Conservation (phyloP, 1,284 basidiomycete genomes). For the Phlebopus sp. region DNA sequence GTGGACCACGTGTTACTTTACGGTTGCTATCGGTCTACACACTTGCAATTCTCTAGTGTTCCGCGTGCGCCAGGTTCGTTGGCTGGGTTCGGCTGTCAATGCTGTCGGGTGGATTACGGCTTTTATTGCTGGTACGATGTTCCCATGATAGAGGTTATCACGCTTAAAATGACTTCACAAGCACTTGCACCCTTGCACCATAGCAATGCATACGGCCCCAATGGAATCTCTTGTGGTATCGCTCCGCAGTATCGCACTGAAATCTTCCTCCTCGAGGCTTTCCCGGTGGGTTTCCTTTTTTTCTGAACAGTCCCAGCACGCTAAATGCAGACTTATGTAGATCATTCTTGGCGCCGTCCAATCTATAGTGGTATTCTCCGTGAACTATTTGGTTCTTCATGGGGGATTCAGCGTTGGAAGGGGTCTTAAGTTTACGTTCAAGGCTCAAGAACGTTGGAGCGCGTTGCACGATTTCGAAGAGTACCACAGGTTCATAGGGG, state of each 20-base stretch:
- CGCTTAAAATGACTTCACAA: constrained; percentile 18
- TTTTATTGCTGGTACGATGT: constrained; percentile 44
- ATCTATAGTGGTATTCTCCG: constrained; percentile 53
- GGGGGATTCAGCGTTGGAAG: constrained; percentile 44
- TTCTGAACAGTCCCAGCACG: not conserved
- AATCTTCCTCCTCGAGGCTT: constrained; percentile 51
- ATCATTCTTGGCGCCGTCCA: constrained; percentile 54
- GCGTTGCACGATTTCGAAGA: constrained; percentile 37
- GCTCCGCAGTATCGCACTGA: constrained; percentile 38
- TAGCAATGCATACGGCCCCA: constrained; percentile 49
- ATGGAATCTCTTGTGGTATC: constrained; percentile 52
- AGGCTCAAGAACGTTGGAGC: constrained; percentile 46
- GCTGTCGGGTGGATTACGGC: constrained; percentile 54
- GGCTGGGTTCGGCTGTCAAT: constrained; percentile 44
- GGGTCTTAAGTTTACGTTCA: constrained; percentile 47
- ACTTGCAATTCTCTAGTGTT: constrained; percentile 65
- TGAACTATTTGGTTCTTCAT: constrained; percentile 56
- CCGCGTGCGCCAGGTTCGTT: constrained; percentile 46
- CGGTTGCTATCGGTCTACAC: constrained; percentile 62
- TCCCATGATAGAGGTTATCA: not conserved
- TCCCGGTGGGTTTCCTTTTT: constrained; percentile 49
- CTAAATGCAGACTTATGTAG: constrained; percentile 28
- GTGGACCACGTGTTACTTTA: constrained; percentile 62
- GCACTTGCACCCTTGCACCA: constrained; percentile 43
- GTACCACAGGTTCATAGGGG: constrained; percentile 58